These are phyloP conservation scores for Symbiotaphrina buchneri DNA, from an alignment of 495 filamentous ascomycete genomes.

Conservation along the genomic window DNA sequence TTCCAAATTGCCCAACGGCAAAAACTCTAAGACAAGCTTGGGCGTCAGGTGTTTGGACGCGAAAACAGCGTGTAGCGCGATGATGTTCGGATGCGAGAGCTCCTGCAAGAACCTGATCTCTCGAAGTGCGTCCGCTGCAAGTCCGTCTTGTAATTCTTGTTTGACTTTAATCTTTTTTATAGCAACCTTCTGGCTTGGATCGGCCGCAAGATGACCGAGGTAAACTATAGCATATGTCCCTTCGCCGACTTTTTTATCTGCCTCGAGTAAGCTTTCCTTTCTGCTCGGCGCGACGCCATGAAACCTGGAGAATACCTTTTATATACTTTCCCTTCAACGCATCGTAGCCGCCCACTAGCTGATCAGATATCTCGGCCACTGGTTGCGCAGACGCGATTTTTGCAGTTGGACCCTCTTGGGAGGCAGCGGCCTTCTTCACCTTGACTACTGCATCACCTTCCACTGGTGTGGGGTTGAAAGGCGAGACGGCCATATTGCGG, in stretches of 20 bases:
- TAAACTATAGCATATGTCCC: constrained; percentile 96
- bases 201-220: constrained; percentile 48
- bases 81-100: constrained; percentile 89
- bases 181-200: constrained; percentile 52
- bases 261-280: not conserved
- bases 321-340: constrained; percentile 71
- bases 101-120: constrained; percentile 91
- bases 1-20: constrained; percentile 80
- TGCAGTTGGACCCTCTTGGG: no score
- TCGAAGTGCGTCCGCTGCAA: constrained; percentile 82
- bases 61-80: constrained; percentile 77
- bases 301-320: constrained; percentile 34
- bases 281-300: not conserved
- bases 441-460: no score
- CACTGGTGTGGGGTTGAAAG: no score
- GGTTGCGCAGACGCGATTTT: no score
- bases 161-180: constrained; percentile 99
- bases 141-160: constrained; percentile 60
- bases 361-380: no score
- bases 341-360: constrained; percentile 73
- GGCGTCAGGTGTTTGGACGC: constrained; percentile 83
- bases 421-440: no score
- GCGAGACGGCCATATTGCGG: no score
- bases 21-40: constrained; percentile 81
- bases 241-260: constrained; percentile 78